A percentile compares a stretch with the other conserved stretches of the same genome.
These are phyloP conservation scores for Kuraishia floccosa DNA, from an alignment of 805 yeast species.

Conservation along the genomic window DNA sequence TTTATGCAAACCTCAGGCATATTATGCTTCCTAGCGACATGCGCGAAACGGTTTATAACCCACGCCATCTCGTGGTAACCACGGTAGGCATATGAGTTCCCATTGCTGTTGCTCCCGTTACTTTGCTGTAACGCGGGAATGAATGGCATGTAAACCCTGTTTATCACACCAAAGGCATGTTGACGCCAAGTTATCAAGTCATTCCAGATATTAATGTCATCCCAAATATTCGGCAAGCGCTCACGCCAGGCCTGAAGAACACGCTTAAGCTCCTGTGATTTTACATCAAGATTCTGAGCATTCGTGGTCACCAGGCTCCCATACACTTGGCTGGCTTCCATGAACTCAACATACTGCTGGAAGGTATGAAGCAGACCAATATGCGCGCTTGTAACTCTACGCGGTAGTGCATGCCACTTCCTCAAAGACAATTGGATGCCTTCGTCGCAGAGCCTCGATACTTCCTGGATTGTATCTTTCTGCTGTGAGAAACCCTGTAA, in stretches of 20 bases:
- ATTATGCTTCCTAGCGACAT: conserved; percentile 92
- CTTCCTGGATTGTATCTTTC: conserved; percentile 73
- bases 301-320: conserved; percentile 80
- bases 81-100: conserved; percentile 89
- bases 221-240: conserved; percentile 93
- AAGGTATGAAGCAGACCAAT: conserved; percentile 83
- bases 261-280: conserved; percentile 89
- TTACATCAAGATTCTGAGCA: conserved; percentile 83
- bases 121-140: conserved; percentile 72
- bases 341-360: conserved; percentile 94
- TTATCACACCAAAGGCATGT: conserved; percentile 94
- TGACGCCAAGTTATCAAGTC: conserved; percentile 98
- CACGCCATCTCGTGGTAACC: conserved; percentile 99
- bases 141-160: conserved; percentile 87
- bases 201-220: conserved; percentile 95
- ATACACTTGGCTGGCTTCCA: conserved; percentile 95
- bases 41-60: conserved; percentile 97
- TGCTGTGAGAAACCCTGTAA: conserved; percentile 91
- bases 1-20: conserved; percentile 95
- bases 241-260: conserved; percentile 98
- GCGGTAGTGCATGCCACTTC: conserved; percentile 89
- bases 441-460: conserved; percentile 84
- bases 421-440: conserved; percentile 88
- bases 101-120: conserved; percentile 47
- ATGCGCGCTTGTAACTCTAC: conserved; percentile 68